Evolutionary conservation across 2,329 filamentous ascomycete genomes (phyloP).

Genomic region (Gyromitra esculenta): DNA sequence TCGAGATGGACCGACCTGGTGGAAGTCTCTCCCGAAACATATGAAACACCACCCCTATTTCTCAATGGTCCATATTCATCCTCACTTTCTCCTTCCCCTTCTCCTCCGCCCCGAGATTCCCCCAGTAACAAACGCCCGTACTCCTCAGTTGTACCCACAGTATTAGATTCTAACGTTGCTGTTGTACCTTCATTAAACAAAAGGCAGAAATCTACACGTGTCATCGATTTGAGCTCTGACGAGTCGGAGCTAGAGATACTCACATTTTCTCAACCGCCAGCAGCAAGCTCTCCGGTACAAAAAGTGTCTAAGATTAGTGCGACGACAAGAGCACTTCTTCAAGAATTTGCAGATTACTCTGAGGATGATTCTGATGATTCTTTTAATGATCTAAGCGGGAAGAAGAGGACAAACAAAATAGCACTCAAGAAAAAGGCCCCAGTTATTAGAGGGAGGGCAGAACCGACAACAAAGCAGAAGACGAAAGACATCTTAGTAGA

Average conservation of each 20-base stretch:
- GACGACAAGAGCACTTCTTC: slow-evolving; percentile 35
- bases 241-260: slow-evolving; percentile 20
- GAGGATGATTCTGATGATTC: slow-evolving; percentile 14
- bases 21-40: background rate
- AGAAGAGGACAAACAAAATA: background rate
- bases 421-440: slow-evolving; percentile 6
- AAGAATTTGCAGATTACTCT: slow-evolving; percentile 30
- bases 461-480: slow-evolving; percentile 15
- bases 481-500: background rate
- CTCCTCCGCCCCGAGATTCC: background rate
- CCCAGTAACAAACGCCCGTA: background rate
- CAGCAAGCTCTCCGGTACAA: background rate
- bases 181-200: background rate
- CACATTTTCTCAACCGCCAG: background rate
- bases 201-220: slow-evolving; percentile 8
- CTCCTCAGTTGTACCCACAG: background rate
- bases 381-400: background rate
- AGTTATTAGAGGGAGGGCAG: background rate
- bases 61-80: slow-evolving; percentile 2
- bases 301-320: slow-evolving; percentile 9
- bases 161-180: background rate
- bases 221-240: slow-evolving; percentile 6
- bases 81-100: background rate
- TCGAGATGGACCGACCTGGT: background rate
- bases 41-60: slow-evolving; percentile 29